Evolutionary conservation across 345 rosid species (phyloP).

Genomic region (Citropsis articulata): DNA sequence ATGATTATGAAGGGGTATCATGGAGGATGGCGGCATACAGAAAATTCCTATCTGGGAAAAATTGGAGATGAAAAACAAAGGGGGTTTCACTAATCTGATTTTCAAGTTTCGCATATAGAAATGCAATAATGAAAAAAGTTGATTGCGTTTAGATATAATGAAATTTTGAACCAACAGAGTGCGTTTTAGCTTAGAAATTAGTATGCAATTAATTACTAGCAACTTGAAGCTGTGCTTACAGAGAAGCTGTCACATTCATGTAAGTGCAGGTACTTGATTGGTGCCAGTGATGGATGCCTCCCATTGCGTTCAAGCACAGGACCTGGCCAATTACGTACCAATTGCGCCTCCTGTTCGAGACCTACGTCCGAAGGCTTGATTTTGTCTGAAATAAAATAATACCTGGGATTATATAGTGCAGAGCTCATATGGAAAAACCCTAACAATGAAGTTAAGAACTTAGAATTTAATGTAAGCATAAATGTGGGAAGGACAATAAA

Average conservation of each 20-base stretch:
- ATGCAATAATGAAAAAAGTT: not conserved
- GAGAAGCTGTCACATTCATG: slow-evolving; percentile 94
- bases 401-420: slow-evolving; percentile 12
- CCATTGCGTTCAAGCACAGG: slow-evolving; percentile 65
- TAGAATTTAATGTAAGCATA: not conserved
- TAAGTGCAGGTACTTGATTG: slow-evolving; percentile 79
- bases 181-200: not conserved
- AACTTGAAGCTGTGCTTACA: slow-evolving; percentile 45
- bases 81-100: slow-evolving; percentile 5
- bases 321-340: slow-evolving; percentile 64
- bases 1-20: slow-evolving; percentile 95
- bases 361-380: slow-evolving; percentile 97
- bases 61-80: slow-evolving; percentile 7
- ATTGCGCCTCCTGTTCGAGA: slow-evolving; percentile 88
- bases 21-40: slow-evolving; percentile 85
- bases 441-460: not conserved
- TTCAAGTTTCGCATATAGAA: slow-evolving; percentile 4
- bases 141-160: not conserved
- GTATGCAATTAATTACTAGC: slow-evolving; percentile 2
- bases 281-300: slow-evolving; percentile 51
- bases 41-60: slow-evolving; percentile 83
- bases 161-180: not conserved
- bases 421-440: not conserved
- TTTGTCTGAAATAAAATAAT: slow-evolving; percentile 59
- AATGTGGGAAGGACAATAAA: not conserved